Evolutionary conservation across 2,329 filamentous ascomycete species (phyloP).

Genomic region (Gremmenia infestans): DNA sequence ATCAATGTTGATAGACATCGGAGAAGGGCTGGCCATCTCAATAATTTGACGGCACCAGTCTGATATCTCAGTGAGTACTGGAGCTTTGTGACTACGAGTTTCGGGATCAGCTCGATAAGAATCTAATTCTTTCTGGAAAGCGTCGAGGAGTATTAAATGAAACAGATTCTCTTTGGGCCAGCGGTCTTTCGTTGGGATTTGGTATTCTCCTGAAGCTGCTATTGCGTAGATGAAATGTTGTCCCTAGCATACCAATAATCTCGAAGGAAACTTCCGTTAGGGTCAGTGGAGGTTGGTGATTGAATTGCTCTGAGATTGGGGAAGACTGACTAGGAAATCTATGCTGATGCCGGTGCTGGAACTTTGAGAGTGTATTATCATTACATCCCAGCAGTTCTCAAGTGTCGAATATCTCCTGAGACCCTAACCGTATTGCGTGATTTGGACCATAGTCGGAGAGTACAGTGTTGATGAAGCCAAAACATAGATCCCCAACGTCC

Average conservation of each 20-base stretch:
- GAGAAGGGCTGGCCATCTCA: neutral
- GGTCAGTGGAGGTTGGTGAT: neutral
- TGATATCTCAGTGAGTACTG: neutral
- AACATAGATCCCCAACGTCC: neutral
- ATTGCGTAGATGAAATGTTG: neutral
- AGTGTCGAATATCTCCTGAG: neutral
- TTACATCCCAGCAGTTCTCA: neutral
- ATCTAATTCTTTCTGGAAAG: neutral
- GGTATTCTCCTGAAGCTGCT: neutral
- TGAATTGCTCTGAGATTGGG: neutral
- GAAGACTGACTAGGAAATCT: neutral
- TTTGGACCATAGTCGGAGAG: neutral
- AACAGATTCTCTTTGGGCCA: neutral
- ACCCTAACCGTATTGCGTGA: neutral
- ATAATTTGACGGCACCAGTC: neutral
- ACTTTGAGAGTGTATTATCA: neutral
- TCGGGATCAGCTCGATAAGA: neutral
- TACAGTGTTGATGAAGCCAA: neutral
- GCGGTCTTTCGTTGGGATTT: neutral
- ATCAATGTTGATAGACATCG: neutral
- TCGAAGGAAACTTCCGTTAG: neutral
- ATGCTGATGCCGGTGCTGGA: neutral
- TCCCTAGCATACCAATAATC: neutral
- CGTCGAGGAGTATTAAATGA: neutral
- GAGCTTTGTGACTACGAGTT: neutral